Evolutionary conservation across 805 yeast species (phyloP).

Genomic region (Metschnikowia peoriensis): DNA sequence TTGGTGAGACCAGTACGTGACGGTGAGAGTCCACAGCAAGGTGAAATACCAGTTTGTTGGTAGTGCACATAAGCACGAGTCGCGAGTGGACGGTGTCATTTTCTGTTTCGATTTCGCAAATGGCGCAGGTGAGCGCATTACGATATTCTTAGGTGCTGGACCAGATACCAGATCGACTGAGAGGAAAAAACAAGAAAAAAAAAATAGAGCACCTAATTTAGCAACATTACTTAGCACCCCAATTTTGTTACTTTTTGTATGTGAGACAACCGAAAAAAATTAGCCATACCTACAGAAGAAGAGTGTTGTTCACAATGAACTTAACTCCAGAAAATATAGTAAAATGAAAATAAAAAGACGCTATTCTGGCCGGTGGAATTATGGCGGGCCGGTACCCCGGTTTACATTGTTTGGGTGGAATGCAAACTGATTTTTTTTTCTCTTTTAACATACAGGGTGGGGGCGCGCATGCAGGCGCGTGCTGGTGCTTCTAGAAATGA

Average conservation of each 20-base stretch:
- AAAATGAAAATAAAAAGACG: too few species aligned
- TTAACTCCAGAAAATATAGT: too few species aligned
- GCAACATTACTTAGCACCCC: too few species aligned
- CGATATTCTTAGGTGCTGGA: neutral
- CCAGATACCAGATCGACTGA: neutral
- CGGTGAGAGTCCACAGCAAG: conserved; percentile 6
- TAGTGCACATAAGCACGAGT: conserved; percentile 2
- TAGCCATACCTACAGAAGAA: too few species aligned
- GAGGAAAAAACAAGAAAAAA: too few species aligned
- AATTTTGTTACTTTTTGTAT: too few species aligned
- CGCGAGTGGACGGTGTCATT: neutral
- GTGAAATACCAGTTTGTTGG: conserved; percentile 1
- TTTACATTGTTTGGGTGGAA: neutral
- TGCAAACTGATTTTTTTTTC: neutral
- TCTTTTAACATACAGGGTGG: too few species aligned
- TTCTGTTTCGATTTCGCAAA: conserved; percentile 3
- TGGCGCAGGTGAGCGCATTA: neutral
- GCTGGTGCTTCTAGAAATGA: conserved; percentile 1
- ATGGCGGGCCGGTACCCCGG: neutral
- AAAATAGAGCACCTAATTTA: too few species aligned
- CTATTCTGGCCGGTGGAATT: neutral
- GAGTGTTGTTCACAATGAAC: too few species aligned
- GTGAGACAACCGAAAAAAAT: too few species aligned
- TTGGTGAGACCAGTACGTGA: conserved; percentile 1
- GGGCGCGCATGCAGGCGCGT: neutral